A percentile compares a stretch with the other conserved stretches of the same genome.
These are phyloP conservation scores for Curvularia lunata DNA, from an alignment of 2,329 filamentous ascomycete genomes.

Conservation along the genomic window DNA sequence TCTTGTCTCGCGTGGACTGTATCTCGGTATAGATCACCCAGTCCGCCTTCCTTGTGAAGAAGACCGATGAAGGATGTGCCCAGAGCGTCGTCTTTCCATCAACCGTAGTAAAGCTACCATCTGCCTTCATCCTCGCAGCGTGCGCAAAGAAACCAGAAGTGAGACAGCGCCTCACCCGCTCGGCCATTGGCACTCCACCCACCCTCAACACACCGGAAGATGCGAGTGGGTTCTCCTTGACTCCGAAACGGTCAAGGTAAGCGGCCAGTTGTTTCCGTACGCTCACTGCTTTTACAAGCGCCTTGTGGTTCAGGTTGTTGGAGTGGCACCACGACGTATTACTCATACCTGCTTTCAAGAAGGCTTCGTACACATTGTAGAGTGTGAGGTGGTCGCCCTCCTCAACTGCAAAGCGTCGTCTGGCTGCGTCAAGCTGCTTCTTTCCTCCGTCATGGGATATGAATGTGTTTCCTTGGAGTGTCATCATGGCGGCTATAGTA, in stretches of 20 bases:
- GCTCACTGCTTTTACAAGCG: conserved; percentile 80
- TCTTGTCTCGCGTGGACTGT: conserved; percentile 86
- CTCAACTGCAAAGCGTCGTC: conserved; percentile 84
- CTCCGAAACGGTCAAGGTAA: conserved; percentile 84
- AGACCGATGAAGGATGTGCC: conserved; percentile 88
- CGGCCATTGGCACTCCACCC: conserved; percentile 61
- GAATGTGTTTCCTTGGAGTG: conserved; percentile 81
- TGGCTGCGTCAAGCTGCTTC: conserved; percentile 73
- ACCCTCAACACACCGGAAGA: conserved; percentile 46
- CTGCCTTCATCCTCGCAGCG: conserved; percentile 89
- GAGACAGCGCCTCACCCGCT: conserved; percentile 82
- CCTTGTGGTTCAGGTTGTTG: conserved; percentile 85
- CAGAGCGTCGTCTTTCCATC: conserved; percentile 77
- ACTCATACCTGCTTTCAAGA: conserved; percentile 81
- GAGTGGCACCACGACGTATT: conserved; percentile 86
- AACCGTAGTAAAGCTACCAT: conserved; percentile 89
- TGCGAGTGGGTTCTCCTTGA: conserved; percentile 61
- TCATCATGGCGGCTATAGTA: conserved; percentile 93
- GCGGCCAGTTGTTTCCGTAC: conserved; percentile 85
- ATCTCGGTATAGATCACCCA: conserved; percentile 97
- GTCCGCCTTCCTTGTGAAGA: conserved; percentile 96
- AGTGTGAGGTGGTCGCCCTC: conserved; percentile 94
- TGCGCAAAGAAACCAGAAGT: conserved; percentile 92
- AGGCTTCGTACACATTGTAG: conserved; percentile 91
- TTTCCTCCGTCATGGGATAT: conserved; percentile 79